These are phyloP conservation scores for Themeda triandra DNA, from an alignment of 176 grass and related monocot genomes.

Conservation along the genomic window DNA sequence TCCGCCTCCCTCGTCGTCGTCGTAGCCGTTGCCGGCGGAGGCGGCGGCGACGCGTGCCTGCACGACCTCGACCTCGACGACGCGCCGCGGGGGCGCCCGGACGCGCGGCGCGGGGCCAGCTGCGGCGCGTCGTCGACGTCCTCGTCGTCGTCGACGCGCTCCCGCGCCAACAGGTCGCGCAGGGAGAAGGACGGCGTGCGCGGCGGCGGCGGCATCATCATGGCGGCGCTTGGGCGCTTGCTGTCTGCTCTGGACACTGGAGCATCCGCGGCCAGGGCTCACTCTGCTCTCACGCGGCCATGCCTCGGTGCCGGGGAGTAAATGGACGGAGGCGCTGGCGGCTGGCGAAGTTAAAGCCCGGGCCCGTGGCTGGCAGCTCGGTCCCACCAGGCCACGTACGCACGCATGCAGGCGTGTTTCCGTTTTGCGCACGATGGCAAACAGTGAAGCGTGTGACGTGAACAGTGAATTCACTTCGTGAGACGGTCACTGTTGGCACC, in stretches of 20 bases:
- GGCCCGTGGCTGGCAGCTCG: neutral
- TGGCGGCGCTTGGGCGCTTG: slow-evolving; percentile 27
- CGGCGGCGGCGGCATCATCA: slow-evolving; percentile 4
- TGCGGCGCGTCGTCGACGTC: neutral
- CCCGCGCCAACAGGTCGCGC: slow-evolving; percentile 63
- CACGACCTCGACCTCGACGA: slow-evolving; percentile 24
- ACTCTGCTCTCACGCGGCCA: neutral
- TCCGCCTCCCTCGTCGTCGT: neutral
- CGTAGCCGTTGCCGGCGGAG: neutral
- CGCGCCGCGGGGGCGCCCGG: neutral
- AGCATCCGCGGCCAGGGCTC: neutral
- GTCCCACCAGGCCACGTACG: neutral
- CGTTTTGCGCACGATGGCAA: neutral
- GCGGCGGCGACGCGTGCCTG: slow-evolving; percentile 20
- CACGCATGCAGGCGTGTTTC: neutral
- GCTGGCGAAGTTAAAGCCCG: neutral
- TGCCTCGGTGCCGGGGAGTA: neutral
- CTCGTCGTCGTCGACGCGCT: slow-evolving; percentile 12
- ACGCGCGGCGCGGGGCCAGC: neutral
- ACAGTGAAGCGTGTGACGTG: neutral
- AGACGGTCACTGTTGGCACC: neutral
- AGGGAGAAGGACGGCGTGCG: slow-evolving; percentile 45
- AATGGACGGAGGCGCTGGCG: neutral
- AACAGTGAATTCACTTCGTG: neutral
- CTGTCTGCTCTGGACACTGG: neutral